Percentiles rank a stretch among this genome's conserved stretches.
Conservation (phyloP, 148 eudicot species). For the Tetragonia tetragonoides region DNA sequence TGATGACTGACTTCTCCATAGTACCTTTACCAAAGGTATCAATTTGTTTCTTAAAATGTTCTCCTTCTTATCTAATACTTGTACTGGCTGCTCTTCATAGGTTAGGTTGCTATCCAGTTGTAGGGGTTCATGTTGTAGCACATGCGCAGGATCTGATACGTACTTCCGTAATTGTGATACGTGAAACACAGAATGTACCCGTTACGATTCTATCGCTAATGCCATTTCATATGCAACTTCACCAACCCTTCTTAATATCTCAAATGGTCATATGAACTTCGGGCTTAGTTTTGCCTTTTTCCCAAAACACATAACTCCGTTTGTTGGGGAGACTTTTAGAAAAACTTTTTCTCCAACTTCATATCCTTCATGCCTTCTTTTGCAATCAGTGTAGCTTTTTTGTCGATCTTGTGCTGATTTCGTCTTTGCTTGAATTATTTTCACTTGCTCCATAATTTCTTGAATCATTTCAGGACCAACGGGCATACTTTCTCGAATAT, state of each 20-base stretch:
- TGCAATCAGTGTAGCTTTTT: not conserved
- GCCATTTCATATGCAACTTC: not conserved
- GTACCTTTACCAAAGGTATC: too few relatives aligned
- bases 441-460: not conserved
- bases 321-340: not conserved
- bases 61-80: not conserved
- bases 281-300: not conserved
- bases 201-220: not conserved
- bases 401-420: not conserved
- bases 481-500: not conserved
- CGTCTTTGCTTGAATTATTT: not conserved
- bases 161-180: not conserved
- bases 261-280: not conserved
- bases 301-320: not conserved
- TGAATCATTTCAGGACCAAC: not conserved
- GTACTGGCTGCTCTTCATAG: not conserved
- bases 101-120: not conserved
- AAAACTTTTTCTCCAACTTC: not conserved
- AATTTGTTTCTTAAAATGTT: not conserved
- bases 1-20: too few relatives aligned
- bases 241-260: not conserved
- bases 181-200: not conserved
- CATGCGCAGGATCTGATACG: not conserved
- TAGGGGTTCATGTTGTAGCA: not conserved
- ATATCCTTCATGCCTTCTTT: not conserved